Percentiles rank a stretch among this genome's conserved stretches.
Conservation (phyloP, 2,329 filamentous ascomycete species). For the Clarireedia paspali region DNA sequence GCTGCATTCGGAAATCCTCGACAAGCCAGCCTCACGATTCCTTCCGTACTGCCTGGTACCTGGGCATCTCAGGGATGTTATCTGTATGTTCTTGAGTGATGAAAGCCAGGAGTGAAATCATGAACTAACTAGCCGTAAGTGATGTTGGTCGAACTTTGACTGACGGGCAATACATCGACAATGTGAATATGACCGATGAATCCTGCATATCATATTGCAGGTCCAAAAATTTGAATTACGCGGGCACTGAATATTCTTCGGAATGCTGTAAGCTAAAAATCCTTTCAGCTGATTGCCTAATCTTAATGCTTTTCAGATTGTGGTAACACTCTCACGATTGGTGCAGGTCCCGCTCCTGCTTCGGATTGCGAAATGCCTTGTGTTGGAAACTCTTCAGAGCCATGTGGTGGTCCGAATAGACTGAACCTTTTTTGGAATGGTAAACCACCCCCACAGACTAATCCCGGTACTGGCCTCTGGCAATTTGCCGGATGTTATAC, state of each 20-base stretch:
- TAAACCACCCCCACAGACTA: constrained; percentile 16
- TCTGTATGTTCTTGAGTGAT: constrained; percentile 8
- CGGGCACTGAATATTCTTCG: constrained; percentile 23
- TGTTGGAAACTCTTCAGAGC: constrained; percentile 26
- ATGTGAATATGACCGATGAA: constrained; percentile 21
- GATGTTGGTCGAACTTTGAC: constrained; percentile 18
- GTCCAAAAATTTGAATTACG: constrained; percentile 18
- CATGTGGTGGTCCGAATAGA: constrained; percentile 29
- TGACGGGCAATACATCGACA: constrained; percentile 14
- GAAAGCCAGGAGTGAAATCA: no score
- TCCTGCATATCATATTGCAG: constrained; percentile 24
- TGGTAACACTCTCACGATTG: constrained; percentile 15
- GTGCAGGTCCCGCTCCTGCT: constrained; percentile 9
- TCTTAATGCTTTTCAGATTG: constrained; percentile 16
- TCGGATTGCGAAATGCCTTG: constrained; percentile 24
- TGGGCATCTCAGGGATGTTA: constrained; percentile 25
- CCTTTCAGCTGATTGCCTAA: not conserved
- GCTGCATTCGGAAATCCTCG: not conserved
- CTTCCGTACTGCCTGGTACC: constrained; percentile 13
- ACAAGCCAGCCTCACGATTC: not conserved
- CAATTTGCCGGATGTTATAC: constrained; percentile 21
- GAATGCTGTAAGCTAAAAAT: constrained; percentile 24
- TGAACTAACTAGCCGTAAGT: constrained; percentile 7
- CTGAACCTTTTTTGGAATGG: constrained; percentile 27
- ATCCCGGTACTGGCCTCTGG: constrained; percentile 14